Percentiles rank a stretch among this genome's conserved stretches.
phyloP scores from a whole-genome alignment of 805 yeast species.

The Yarrowia sp. region DNA sequence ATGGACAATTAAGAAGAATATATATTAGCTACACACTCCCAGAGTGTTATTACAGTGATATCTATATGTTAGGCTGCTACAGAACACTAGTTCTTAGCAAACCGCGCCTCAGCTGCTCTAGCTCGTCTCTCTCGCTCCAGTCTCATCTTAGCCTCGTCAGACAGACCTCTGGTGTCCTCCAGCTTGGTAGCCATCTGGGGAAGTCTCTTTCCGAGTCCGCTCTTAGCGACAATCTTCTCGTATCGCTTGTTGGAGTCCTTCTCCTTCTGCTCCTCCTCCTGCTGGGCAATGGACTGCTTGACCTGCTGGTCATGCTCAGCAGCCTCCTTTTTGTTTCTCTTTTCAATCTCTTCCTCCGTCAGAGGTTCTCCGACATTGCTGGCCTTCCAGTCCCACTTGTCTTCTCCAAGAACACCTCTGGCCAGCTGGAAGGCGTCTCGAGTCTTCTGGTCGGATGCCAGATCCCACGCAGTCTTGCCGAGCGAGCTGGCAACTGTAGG shows the following conservation, averaged over 20 bases:
- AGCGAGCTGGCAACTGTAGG: conserved; percentile 55
- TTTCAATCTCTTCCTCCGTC: conserved; percentile 38
- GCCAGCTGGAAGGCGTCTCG: conserved; percentile 62
- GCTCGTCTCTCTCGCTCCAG: conserved; percentile 94
- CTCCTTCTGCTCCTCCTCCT: conserved; percentile 79
- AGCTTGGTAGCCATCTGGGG: conserved; percentile 32
- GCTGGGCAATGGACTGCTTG: conserved; percentile 51
- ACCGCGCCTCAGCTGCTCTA: conserved; percentile 90
- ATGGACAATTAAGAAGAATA: background rate
- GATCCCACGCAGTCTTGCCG: conserved; percentile 69
- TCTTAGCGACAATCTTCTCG: conserved; percentile 30
- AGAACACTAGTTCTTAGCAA: conserved; percentile 41
- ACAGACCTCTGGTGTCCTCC: conserved; percentile 48
- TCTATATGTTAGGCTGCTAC: no score
- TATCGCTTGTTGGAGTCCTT: conserved; percentile 60
- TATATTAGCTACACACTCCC: no score
- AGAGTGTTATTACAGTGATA: background rate
- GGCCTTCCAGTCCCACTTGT: conserved; percentile 62
- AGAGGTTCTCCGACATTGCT: conserved; percentile 63
- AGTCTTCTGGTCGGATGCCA: conserved; percentile 44
- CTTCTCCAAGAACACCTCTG: conserved; percentile 67
- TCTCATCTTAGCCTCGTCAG: conserved; percentile 69
- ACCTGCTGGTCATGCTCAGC: conserved; percentile 31
- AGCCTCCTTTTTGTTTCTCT: conserved; percentile 32
- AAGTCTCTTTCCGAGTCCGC: conserved; percentile 33